Evolutionary conservation across 805 yeast species (phyloP).

Genomic region (Saccharomycopsis synnaedendra): DNA sequence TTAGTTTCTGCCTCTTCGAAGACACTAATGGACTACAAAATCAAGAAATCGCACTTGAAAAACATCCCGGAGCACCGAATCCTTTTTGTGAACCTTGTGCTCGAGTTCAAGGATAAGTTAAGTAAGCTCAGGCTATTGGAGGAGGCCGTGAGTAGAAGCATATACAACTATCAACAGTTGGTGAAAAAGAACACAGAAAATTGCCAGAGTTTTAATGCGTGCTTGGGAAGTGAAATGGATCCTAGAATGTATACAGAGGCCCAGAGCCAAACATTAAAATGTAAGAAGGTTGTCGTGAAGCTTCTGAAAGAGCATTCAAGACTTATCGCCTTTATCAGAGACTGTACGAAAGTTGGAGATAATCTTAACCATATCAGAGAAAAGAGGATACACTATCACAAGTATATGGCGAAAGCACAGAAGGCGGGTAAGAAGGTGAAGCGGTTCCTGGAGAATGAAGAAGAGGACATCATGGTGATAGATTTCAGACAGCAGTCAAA

Average conservation of each 20-base stretch:
- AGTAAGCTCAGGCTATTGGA: background rate
- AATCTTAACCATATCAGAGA: slow-evolving; percentile 11
- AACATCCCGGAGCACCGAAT: slow-evolving; percentile 7
- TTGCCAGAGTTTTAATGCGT: background rate
- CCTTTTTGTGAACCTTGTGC: slow-evolving; percentile 4
- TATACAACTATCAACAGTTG: background rate
- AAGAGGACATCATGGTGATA: background rate
- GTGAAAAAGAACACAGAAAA: background rate
- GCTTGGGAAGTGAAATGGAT: background rate
- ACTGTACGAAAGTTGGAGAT: slow-evolving; percentile 7
- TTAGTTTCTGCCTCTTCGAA: too few relatives aligned
- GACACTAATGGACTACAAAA: background rate
- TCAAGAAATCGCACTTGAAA: slow-evolving; percentile 1
- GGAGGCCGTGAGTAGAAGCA: background rate
- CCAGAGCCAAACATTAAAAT: slow-evolving; percentile 1
- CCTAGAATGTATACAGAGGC: background rate
- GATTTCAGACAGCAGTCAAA: background rate
- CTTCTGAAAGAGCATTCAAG: background rate
- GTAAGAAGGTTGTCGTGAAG: background rate
- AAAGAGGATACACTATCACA: slow-evolving; percentile 7
- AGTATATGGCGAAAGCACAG: background rate
- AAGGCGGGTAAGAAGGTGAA: background rate
- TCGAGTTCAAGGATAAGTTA: slow-evolving; percentile 10
- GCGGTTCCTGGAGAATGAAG: background rate
- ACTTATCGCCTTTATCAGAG: background rate